Evolutionary conservation across 805 yeast species (phyloP), one percentile per base, ranked within the genome.

Genomic region (Metschnikowia koreensis): DNA sequence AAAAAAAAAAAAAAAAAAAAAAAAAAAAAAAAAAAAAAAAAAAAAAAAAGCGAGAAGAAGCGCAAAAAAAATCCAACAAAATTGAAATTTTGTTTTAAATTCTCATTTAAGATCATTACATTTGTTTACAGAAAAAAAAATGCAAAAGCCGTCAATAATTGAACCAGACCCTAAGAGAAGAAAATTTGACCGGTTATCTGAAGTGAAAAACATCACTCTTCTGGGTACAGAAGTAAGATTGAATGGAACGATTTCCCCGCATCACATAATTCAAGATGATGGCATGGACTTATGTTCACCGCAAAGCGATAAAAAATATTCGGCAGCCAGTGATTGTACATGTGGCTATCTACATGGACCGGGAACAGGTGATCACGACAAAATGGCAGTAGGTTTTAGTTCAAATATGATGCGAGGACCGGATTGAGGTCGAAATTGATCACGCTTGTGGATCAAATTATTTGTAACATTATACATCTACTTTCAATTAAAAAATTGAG

Each of bases 261-360:
- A 33, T 33, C 51, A 50, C 11, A 41, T 22, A 6, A 6, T 16
- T 12, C 40, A 48, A 27, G 22, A 16, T 38, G 47, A 43, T 12
- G 22, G 12, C 11, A 42, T 47, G 50, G 50, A 47, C 15, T 10
- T 41, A 15, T 31, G 45, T 34, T 31, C 22, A 16, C 45, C 27
- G n/a, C 27, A 47, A 22, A 17, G 28, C 37, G 33, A 29, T 10
- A 16, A 31, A 17, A 8, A n/a, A 26, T 22, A 3, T 10, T 34
- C 27, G 7, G 16, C 17, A 7, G 27, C 47, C 10, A 26, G 10
- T 13, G 29, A 26, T 28, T 57, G 60, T 33, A 49, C 52, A 13
- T 57, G 60, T 36, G 60, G 60, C 7, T 44, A 48, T 38, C 39
- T 57, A 29, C 60, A 57, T 31, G 60, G 60, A 1, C 59, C 57